Evolutionary conservation across 257 asterid genomes (phyloP).

Genomic region (Knoxia roxburghii): DNA sequence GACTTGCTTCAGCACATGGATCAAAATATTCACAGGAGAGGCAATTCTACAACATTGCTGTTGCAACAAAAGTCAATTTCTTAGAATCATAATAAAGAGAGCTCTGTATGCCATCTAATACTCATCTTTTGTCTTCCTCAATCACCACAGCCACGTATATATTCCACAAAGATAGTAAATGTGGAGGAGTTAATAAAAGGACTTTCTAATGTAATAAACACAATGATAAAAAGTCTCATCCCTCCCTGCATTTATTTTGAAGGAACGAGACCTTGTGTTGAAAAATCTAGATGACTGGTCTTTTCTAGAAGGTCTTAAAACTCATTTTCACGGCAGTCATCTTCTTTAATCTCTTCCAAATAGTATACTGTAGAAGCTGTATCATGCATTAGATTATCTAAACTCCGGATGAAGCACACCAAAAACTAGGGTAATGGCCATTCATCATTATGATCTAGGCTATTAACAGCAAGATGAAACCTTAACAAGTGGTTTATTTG

Average conservation of each 20-base stretch:
- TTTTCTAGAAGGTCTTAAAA: background rate
- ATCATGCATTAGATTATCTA: background rate
- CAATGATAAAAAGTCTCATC: too few relatives aligned
- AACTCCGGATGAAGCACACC: too few relatives aligned
- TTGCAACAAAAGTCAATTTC: background rate
- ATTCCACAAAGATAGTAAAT: background rate
- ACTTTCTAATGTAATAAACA: background rate
- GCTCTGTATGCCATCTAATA: slow-evolving; percentile 2
- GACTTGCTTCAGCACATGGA: background rate
- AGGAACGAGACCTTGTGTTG: too few relatives aligned
- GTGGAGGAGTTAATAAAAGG: background rate
- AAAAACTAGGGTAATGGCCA: too few relatives aligned
- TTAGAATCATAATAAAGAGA: background rate
- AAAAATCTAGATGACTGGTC: background rate
- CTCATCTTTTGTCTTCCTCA: background rate
- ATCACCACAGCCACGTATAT: too few relatives aligned
- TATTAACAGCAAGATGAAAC: background rate
- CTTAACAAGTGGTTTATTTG: background rate
- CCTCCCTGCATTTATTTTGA: background rate
- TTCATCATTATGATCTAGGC: background rate
- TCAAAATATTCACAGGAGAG: background rate
- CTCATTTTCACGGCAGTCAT: background rate
- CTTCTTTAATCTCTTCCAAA: background rate
- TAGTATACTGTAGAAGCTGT: background rate
- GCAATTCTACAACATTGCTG: too few relatives aligned